Conservation (phyloP, 768 basidiomycete species). For the Suillus subalutaceus region DNA sequence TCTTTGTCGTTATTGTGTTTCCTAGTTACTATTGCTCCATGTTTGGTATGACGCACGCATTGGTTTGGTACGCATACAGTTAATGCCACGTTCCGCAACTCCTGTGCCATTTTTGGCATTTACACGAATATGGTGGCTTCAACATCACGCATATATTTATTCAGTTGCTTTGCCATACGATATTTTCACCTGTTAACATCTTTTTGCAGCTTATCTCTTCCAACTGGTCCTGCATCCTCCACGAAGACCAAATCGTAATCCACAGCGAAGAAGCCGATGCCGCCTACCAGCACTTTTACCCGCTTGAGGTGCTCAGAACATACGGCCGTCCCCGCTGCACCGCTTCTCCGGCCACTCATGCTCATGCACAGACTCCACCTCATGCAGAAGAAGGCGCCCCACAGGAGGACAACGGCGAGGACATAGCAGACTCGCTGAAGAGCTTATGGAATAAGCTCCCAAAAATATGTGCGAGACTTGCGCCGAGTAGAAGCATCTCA, state of each 20-base stretch:
- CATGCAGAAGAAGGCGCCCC: constrained; percentile 1
- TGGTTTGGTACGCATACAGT: not conserved
- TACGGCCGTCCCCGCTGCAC: constrained; percentile 28
- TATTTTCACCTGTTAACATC: constrained; percentile 8
- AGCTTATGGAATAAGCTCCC: constrained; percentile 37
- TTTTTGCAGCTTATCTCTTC: constrained; percentile 57
- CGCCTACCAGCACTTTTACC: constrained; percentile 73
- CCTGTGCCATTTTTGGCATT: not conserved
- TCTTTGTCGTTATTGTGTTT: constrained; percentile 7
- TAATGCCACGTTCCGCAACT: not conserved
- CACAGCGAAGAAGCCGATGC: constrained; percentile 71
- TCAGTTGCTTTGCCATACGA: not conserved
- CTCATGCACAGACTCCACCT: constrained; percentile 12
- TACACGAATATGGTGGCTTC: not conserved
- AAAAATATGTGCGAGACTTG: constrained; percentile 42
- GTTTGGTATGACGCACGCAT: not conserved
- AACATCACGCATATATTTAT: not conserved
- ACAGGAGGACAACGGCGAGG: constrained; percentile 6
- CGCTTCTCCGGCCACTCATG: constrained; percentile 16
- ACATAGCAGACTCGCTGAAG: constrained; percentile 10
- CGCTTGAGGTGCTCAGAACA: constrained; percentile 41
- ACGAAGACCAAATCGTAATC: constrained; percentile 68
- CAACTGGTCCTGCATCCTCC: constrained; percentile 78
- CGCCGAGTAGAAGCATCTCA: constrained; percentile 49
- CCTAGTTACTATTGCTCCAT: not conserved